Evolutionary conservation across 148 eudicot genomes (phyloP), one percentile per base, ranked within the genome.

Genomic region (Talinum fruticosum): DNA sequence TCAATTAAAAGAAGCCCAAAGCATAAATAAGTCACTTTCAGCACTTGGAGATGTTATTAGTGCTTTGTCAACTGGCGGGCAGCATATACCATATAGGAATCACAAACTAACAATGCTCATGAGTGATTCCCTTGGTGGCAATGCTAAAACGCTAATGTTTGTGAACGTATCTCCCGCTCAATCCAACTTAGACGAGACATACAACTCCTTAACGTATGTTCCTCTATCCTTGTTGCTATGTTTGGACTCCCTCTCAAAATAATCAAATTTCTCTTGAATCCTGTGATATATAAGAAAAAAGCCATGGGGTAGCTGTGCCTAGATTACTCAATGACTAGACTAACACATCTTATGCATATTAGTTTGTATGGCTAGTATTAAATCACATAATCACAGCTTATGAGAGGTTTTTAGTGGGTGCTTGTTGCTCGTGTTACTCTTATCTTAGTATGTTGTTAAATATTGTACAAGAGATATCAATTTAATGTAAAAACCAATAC

Each of bases 51-150:
- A 96, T 87, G 99, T 96, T 45, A 96, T 96, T 3, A 90, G 99
- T 84, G 95, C 99, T 73, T 79, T 96, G 21, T 88, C 99, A 37
- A 86, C 96, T 1, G 91, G 90, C 15, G 90, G 86, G 72, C 99
- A 90, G 64, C 99, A 96, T 86, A 93, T 93, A 64, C 99, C 99
- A 0, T 96, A 96, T 53, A 84, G 99, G 70, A 96, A 96, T 79
- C 99, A 96, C 86, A 96, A 93, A 73, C 81, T 96, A 61, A 96
- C 99, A 18, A 96, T 96, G 99, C 83, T 96, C 73, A 96, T 96
- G 99, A 93, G 98, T 72, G 99, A 96, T 87, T 96, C 99, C 26
- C 88, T 96, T 53, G 99, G 99, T 34, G 99, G 99, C 23, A 96
- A 96, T 81, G 98, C 99, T 21, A 96, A 96, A 82, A 96, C 99